Evolutionary conservation across 352 stramenopile species (phyloP), one percentile per base, ranked within the genome.

Genomic region (Phytophthora hybrid): DNA sequence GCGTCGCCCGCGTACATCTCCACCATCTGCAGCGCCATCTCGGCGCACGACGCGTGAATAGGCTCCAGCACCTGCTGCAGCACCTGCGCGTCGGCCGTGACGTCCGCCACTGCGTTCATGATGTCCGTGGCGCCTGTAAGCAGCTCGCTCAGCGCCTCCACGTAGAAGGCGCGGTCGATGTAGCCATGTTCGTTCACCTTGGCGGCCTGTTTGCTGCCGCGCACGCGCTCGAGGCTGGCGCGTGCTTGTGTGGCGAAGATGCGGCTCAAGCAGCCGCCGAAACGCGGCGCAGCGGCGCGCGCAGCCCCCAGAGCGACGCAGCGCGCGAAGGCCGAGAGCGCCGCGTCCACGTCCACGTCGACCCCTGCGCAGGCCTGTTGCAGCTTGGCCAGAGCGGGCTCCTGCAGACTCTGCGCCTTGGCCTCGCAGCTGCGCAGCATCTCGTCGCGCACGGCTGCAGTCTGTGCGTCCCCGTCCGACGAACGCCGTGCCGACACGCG

Each of bases 161-260:
- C 86, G 62, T 95, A 95, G 59, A 93, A 92, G n/a, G 79, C 78
- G 37, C 88, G 88, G 59, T 94, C 88, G 63, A 95, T 94, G 77
- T 96, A 96, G 63, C 89, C 89, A 71, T 94, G 76, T 63, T 88
- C 83, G 60, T 95, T 96, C 3, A 89, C 85, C 21, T 78, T 77
- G 6, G 89, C 88, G 2, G 75, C 70, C 16, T 72, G 76, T 75
- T 94, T 94, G 63, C 75, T 81, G 29, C 63, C 60, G 39, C 59
- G 66, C 13, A 96, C 84, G 52, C 74, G 73, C 46, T 92, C 84
- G 9, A 94, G 73, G 31, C 83, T 82, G 5, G 82, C 78, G 10
- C 74, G 76, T 13, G 85, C 80, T 47, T 91, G 84, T 4, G 76
- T 84, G 10, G 78, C 69, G 71, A 94, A 95, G 13, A 91, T 84